phyloP scores from a whole-genome alignment of 2,329 filamentous ascomycete species.

The Davidsoniella eucalypti region DNA sequence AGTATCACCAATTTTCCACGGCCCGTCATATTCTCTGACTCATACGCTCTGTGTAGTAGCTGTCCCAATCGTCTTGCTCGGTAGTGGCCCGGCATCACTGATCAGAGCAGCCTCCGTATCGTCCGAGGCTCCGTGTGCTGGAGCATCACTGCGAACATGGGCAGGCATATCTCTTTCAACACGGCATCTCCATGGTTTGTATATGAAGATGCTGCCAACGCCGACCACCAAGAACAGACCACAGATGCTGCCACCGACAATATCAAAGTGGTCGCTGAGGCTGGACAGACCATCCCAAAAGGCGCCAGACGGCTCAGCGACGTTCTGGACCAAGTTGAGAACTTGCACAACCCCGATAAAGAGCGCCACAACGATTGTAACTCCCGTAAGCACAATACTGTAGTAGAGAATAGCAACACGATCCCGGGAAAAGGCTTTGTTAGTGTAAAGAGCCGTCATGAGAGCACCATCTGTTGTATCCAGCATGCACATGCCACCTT shows the following conservation, averaged over 20 bases:
- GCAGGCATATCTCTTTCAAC: slow-evolving; percentile 21
- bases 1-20: too few species aligned
- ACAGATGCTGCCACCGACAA: slow-evolving; percentile 75
- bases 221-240: slow-evolving; percentile 70
- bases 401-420: slow-evolving; percentile 87
- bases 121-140: neutral
- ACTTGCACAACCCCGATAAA: slow-evolving; percentile 79
- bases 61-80: neutral
- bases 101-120: slow-evolving; percentile 6
- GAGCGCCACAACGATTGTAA: slow-evolving; percentile 70
- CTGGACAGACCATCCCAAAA: slow-evolving; percentile 82
- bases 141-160: slow-evolving; percentile 3
- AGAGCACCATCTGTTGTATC: slow-evolving; percentile 86
- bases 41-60: slow-evolving; percentile 1
- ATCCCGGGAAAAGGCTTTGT: slow-evolving; percentile 60
- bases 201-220: slow-evolving; percentile 53
- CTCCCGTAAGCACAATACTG: slow-evolving; percentile 67
- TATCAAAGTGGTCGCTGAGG: slow-evolving; percentile 66
- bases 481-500: slow-evolving; percentile 83
- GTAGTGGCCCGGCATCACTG: neutral
- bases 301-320: slow-evolving; percentile 52
- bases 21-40: neutral
- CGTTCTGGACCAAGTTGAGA: slow-evolving; percentile 60
- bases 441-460: slow-evolving; percentile 89
- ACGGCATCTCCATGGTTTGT: slow-evolving; percentile 57